phyloP scores from a whole-genome alignment of 2,329 filamentous ascomycete genomes.

The Leptoxyphium fumago region DNA sequence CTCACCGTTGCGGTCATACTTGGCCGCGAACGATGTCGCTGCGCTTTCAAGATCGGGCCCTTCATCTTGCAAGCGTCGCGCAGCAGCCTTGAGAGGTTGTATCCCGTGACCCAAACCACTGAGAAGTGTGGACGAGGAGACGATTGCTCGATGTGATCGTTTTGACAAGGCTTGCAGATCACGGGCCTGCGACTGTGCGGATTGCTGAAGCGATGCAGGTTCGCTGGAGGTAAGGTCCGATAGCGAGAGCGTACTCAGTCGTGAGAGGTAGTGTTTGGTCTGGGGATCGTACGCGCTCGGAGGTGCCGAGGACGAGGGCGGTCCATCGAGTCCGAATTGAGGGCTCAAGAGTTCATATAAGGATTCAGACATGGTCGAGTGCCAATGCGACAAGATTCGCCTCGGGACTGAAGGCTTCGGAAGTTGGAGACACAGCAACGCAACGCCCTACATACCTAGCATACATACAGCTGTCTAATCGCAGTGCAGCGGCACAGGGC shows the following conservation, averaged over 20 bases:
- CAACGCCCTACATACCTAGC: too few species aligned
- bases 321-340: conserved; percentile 35
- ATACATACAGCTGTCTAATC: too few species aligned
- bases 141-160: conserved; percentile 72
- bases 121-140: conserved; percentile 65
- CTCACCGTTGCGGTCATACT: conserved; percentile 59
- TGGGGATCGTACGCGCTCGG: conserved; percentile 33
- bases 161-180: conserved; percentile 81
- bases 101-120: conserved; percentile 57
- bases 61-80: conserved; percentile 50
- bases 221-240: conserved; percentile 60
- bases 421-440: too few species aligned
- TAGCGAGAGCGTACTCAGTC: conserved; percentile 63
- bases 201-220: conserved; percentile 63
- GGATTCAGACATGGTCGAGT: conserved; percentile 21
- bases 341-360: conserved; percentile 60
- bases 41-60: conserved; percentile 69
- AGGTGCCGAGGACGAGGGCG: conserved; percentile 22
- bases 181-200: conserved; percentile 64
- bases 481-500: too few species aligned
- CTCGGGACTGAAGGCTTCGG: too few species aligned
- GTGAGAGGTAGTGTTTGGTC: conserved; percentile 57
- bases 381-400: too few species aligned
- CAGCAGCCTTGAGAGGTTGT: conserved; percentile 52
- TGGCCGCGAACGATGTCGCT: conserved; percentile 65